phyloP scores from a whole-genome alignment of 1,284 basidiomycete genomes.

The Heliocybe sulcata region DNA sequence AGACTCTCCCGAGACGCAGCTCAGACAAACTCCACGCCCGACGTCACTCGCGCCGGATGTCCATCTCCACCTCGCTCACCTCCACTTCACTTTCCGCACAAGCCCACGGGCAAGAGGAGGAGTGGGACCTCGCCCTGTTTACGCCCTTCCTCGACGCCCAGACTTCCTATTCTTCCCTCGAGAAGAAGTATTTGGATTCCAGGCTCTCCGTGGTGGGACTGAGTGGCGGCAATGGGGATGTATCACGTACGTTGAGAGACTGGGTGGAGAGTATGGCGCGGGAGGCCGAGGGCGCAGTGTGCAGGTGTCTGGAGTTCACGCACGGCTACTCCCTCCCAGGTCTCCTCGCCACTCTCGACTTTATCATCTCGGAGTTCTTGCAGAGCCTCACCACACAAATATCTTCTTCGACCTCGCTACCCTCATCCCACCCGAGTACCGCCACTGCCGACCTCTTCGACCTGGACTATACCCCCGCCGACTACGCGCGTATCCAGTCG shows the following conservation, averaged over 20 bases:
- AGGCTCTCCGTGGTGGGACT: conserved; percentile 32
- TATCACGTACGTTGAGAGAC: conserved; percentile 64
- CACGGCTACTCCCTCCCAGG: conserved; percentile 79
- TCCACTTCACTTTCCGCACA: conserved; percentile 8
- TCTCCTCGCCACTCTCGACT: conserved; percentile 68
- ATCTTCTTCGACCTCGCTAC: conserved; percentile 31
- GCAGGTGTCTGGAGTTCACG: conserved; percentile 73
- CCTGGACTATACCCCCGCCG: conserved; percentile 80
- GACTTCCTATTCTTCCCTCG: conserved; percentile 71
- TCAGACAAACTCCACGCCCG: conserved; percentile 14
- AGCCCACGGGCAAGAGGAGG: conserved; percentile 15
- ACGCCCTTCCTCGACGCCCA: conserved; percentile 91
- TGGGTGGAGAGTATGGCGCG: no score
- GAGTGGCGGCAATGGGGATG: conserved; percentile 37
- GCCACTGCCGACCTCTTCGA: conserved; percentile 59
- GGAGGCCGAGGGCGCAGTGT: conserved; percentile 77
- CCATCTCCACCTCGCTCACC: conserved; percentile 43
- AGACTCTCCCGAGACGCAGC: not conserved
- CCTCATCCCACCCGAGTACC: conserved; percentile 21
- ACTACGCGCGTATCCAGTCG: conserved; percentile 82
- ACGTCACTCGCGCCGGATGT: conserved; percentile 37
- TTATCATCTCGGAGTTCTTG: conserved; percentile 62
- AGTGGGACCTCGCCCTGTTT: conserved; percentile 87
- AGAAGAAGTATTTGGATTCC: conserved; percentile 55
- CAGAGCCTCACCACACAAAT: conserved; percentile 49